Evolutionary conservation across 352 stramenopile genomes (phyloP), one percentile per base, ranked within the genome.

Genomic region (Phytopythium mirpurense): DNA sequence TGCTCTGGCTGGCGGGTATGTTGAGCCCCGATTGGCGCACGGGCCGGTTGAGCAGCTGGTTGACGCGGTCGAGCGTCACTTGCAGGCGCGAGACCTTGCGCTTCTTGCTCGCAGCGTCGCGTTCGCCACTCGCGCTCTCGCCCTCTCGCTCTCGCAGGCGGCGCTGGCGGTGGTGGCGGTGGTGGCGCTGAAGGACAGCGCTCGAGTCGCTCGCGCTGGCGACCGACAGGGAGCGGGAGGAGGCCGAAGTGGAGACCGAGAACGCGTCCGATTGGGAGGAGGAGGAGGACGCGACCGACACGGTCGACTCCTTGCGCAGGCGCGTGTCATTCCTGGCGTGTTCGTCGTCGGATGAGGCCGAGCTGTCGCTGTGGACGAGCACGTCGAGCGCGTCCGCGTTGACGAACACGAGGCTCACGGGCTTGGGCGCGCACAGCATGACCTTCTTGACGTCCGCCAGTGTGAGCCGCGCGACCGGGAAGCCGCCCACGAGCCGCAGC

Each of bases 371-470:
- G 49, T 68, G 37, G 29, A 32, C 5, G 34, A 40, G 49, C 29
- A 34, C 24, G 9, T 21, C 41, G 29, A 54, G 49, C 49, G 66
- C 36, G 52, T 56, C 42, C 60, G 54, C 4, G 63, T 78, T 53
- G 70, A 88, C 51, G 57, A 91, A 91, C 49, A 91, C 78, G 45
- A 91, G 73, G 44, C 78, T 88, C 62, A 91, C 75, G 31, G 80
- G 80, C 57, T 89, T 88, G 27, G 78, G 76, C 5, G 78, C 78
- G 54, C 69, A 52, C 16, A 88, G 65, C 75, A 91, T 88, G 44
- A 91, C 67, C 57, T 88, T 87, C 64, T 91, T 91, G 18, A 91
- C 74, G 50, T 87, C 80, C 35, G 64, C 54, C 10, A 88, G 66
- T 41, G 75, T 89, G 38, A 91, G 66, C 18, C 79, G 74, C 59